phyloP scores from a whole-genome alignment of 1,284 basidiomycete species.

The Fereydounia khargensis region DNA sequence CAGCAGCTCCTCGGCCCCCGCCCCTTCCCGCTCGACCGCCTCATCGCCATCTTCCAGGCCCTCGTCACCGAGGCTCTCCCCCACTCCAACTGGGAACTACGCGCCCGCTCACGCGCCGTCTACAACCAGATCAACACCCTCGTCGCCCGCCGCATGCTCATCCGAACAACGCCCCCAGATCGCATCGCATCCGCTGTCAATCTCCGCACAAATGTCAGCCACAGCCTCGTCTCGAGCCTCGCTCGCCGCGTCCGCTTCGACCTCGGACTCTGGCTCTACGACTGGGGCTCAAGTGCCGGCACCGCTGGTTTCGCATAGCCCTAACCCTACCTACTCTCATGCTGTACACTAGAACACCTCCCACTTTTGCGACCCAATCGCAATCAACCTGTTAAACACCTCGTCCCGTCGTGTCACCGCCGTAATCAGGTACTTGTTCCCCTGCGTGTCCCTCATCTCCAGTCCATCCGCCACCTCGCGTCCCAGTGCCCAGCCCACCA shows the following conservation, averaged over 20 bases:
- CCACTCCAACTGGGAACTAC: conserved; percentile 41
- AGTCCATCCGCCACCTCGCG: conserved; percentile 40
- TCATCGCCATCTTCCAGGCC: conserved; percentile 78
- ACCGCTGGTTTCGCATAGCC: conserved; percentile 1
- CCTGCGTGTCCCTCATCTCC: conserved; percentile 39
- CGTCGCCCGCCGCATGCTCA: conserved; percentile 27
- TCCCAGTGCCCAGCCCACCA: conserved; percentile 45
- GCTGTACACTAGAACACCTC: conserved; percentile 34
- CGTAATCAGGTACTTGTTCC: conserved; percentile 45
- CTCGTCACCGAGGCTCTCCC: conserved; percentile 78
- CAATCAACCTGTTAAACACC: conserved; percentile 53
- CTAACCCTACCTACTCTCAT: too few relatives aligned
- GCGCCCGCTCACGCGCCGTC: conserved; percentile 14
- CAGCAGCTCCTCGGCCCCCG: conserved; percentile 77
- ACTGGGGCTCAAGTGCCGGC: conserved; percentile 30
- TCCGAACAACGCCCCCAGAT: conserved; percentile 21
- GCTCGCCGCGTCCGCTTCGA: conserved; percentile 31
- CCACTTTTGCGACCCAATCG: conserved; percentile 37
- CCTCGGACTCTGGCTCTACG: conserved; percentile 39
- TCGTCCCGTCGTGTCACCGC: conserved; percentile 56
- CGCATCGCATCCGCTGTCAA: conserved; percentile 27
- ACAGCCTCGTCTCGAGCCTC: conserved; percentile 18
- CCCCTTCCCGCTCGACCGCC: conserved; percentile 75
- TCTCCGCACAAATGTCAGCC: conserved; percentile 30
- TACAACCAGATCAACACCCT: conserved; percentile 24